These are phyloP conservation scores for Penicillium hordei DNA, from an alignment of 2,329 filamentous ascomycete genomes.

Conservation along the genomic window DNA sequence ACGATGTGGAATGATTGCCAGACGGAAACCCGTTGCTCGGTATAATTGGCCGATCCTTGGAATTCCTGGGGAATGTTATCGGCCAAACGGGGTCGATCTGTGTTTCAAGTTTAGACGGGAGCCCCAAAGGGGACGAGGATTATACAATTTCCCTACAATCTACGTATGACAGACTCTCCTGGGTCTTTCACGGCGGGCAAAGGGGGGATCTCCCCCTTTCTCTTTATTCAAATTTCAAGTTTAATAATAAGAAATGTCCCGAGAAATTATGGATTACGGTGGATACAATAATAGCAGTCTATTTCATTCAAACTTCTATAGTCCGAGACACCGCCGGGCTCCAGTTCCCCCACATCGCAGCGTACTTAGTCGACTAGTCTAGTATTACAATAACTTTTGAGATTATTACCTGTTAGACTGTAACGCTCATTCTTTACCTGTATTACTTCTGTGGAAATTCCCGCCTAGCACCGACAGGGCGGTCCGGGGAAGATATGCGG, in stretches of 20 bases:
- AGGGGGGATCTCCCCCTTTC: neutral
- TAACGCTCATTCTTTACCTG: conserved; percentile 12
- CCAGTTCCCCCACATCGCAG: conserved; percentile 24
- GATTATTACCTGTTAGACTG: neutral
- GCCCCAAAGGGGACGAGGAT: conserved; percentile 6
- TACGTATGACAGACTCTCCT: conserved; percentile 6
- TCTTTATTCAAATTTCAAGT: neutral
- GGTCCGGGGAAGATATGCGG: conserved; percentile 32
- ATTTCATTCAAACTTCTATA: conserved; percentile 27
- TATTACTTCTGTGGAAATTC: conserved; percentile 18
- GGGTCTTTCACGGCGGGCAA: neutral
- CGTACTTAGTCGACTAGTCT: neutral
- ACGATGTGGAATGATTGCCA: conserved; percentile 26
- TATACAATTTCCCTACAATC: neutral
- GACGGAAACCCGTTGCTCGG: conserved; percentile 13
- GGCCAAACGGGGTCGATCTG: conserved; percentile 24
- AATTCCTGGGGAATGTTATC: conserved; percentile 29
- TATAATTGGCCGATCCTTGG: conserved; percentile 25
- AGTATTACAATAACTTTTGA: neutral
- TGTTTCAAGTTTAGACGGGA: conserved; percentile 24
- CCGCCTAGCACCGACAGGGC: conserved; percentile 25
- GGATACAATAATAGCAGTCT: conserved; percentile 19
- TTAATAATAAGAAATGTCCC: neutral
- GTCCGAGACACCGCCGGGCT: conserved; percentile 20
- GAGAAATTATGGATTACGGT: conserved; percentile 18